Conservation (phyloP, 352 stramenopile species). For the Ophiocytium majus region DNA sequence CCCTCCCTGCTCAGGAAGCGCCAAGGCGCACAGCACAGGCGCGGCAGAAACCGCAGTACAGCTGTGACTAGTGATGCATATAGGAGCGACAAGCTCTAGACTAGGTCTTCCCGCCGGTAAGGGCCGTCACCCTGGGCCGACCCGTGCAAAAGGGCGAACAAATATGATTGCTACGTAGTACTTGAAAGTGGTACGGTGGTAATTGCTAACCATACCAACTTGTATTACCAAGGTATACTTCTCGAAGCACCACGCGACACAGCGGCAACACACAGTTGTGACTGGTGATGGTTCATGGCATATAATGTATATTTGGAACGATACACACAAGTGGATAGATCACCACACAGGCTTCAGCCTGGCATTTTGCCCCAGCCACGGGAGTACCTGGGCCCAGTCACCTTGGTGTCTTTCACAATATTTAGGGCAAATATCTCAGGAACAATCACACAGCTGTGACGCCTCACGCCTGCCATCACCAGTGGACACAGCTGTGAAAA, state of each 20-base stretch:
- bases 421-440: too few species aligned
- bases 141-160: constrained; percentile 3
- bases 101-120: neutral
- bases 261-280: neutral
- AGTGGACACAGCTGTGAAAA: too few species aligned
- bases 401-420: too few species aligned
- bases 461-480: too few species aligned
- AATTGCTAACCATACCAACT: neutral
- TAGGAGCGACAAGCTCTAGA: neutral
- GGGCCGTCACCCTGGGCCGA: neutral
- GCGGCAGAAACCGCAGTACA: neutral
- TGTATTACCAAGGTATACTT: neutral
- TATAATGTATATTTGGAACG: too few species aligned
- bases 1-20: constrained; percentile 7
- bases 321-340: too few species aligned
- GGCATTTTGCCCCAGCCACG: too few species aligned
- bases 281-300: neutral
- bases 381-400: too few species aligned
- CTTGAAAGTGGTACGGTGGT: neutral
- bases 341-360: neutral
- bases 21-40: neutral
- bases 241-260: neutral
- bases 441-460: too few species aligned
- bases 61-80: neutral
- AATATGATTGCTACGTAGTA: neutral